These are phyloP conservation scores for Murraya koenigii DNA, from an alignment of 345 rosid genomes.

Conservation along the genomic window DNA sequence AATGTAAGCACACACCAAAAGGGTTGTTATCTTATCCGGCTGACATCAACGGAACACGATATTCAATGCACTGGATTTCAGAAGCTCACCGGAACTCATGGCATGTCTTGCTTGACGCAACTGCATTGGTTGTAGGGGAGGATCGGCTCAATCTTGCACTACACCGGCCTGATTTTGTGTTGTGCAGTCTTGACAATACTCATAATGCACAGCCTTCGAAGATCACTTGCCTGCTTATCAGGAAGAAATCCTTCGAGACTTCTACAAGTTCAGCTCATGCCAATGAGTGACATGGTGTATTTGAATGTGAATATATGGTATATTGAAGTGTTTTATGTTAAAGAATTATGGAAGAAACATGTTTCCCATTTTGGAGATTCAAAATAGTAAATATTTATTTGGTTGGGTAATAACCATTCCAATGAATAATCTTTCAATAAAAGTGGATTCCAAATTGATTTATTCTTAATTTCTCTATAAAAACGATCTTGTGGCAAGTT, in stretches of 20 bases:
- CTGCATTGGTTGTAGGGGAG: slow-evolving; percentile 45
- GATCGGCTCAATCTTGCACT: slow-evolving; percentile 55
- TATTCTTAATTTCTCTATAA: too few relatives aligned
- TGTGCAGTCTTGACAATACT: slow-evolving; percentile 50
- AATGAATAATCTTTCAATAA: background rate
- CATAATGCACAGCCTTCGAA: slow-evolving; percentile 38
- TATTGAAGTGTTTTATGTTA: background rate
- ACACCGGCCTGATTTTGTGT: slow-evolving; percentile 60
- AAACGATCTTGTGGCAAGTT: background rate
- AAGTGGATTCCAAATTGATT: background rate
- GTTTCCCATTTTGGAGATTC: slow-evolving; percentile 7
- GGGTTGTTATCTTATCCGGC: slow-evolving; percentile 68
- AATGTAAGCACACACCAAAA: slow-evolving; percentile 60
- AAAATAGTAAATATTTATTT: slow-evolving; percentile 9
- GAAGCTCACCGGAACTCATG: slow-evolving; percentile 73
- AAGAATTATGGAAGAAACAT: slow-evolving; percentile 8
- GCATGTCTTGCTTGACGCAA: slow-evolving; percentile 69
- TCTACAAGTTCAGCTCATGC: slow-evolving; percentile 25
- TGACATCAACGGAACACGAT: slow-evolving; percentile 50
- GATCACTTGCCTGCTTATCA: slow-evolving; percentile 61
- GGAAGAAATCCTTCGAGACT: slow-evolving; percentile 62
- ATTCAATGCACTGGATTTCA: slow-evolving; percentile 71
- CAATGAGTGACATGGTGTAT: slow-evolving; percentile 8
- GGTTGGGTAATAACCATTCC: background rate
- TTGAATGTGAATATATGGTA: slow-evolving; percentile 1